These are phyloP conservation scores for Eucalyptus fibrosa DNA, from an alignment of 345 rosid genomes.

Conservation along the genomic window DNA sequence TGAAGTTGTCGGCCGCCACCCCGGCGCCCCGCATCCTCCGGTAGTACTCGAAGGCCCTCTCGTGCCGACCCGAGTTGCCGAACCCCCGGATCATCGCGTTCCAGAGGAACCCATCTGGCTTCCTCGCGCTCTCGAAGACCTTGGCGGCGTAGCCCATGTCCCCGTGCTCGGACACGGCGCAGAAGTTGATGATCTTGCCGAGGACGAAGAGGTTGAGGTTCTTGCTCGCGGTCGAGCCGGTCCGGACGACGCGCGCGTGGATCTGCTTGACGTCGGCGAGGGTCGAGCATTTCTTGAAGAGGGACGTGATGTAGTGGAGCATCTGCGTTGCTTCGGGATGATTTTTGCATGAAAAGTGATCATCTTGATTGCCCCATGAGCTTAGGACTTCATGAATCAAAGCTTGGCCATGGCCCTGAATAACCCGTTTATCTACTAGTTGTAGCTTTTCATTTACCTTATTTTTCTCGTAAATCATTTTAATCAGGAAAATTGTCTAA, in stretches of 20 bases:
- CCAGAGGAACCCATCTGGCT: slow-evolving; percentile 37
- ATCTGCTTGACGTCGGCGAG: slow-evolving; percentile 5
- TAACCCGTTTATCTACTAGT: neutral
- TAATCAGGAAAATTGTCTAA: neutral
- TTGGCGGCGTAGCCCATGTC: slow-evolving; percentile 20
- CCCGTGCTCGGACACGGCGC: slow-evolving; percentile 16
- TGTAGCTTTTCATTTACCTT: neutral
- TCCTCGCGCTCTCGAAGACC: slow-evolving; percentile 4
- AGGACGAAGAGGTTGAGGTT: slow-evolving; percentile 4
- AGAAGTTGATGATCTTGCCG: slow-evolving; percentile 21
- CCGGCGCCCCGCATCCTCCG: slow-evolving; percentile 14
- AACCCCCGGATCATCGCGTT: slow-evolving; percentile 33
- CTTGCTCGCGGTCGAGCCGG: slow-evolving; percentile 1
- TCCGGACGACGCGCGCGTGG: slow-evolving; percentile 13
- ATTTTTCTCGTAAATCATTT: neutral
- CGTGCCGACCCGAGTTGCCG: neutral
- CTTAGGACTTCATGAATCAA: neutral
- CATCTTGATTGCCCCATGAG: neutral
- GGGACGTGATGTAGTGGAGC: neutral
- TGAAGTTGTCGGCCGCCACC: slow-evolving; percentile 18
- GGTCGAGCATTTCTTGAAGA: slow-evolving; percentile 16
- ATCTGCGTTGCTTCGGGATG: neutral
- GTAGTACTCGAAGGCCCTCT: slow-evolving; percentile 6
- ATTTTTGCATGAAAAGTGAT: neutral
- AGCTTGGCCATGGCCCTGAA: neutral